phyloP scores from a whole-genome alignment of 352 stramenopile species.

The Pythium scleroteichum region DNA sequence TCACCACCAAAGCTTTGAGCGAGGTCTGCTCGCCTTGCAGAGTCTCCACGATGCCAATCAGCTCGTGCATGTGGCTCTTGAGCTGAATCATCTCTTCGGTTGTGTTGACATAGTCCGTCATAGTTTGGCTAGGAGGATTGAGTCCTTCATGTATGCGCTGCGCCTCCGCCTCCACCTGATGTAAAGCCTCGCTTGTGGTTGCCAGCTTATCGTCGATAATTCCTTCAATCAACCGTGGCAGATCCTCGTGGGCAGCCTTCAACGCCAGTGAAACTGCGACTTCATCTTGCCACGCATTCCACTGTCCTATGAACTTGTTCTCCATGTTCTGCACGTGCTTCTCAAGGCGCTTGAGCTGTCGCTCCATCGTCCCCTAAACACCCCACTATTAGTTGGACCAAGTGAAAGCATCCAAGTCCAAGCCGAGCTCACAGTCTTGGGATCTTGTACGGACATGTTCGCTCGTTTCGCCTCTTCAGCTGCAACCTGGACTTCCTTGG shows the following conservation, averaged over 20 bases:
- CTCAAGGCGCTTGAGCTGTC: slow-evolving; percentile 21
- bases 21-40: slow-evolving; percentile 21
- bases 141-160: background rate
- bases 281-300: slow-evolving; percentile 5
- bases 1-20: slow-evolving; percentile 9
- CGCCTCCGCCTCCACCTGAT: background rate
- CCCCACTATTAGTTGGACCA: too few relatives aligned
- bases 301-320: slow-evolving; percentile 6
- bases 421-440: background rate
- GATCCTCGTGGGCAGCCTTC: slow-evolving; percentile 12
- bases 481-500: background rate
- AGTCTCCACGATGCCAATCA: slow-evolving; percentile 26
- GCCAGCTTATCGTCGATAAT: background rate
- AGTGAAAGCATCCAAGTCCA: too few relatives aligned
- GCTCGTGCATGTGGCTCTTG: slow-evolving; percentile 26
- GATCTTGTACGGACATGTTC: background rate
- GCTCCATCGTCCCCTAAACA: slow-evolving; percentile 11
- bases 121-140: background rate
- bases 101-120: background rate
- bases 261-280: background rate
- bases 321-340: slow-evolving; percentile 11
- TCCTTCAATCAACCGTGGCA: background rate
- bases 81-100: slow-evolving; percentile 8
- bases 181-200: background rate
- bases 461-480: background rate